Percentiles rank a stretch among this genome's conserved stretches.
Evolutionary conservation across 2,329 filamentous ascomycete species (phyloP).

Genomic region (Xylariaceae sp.): DNA sequence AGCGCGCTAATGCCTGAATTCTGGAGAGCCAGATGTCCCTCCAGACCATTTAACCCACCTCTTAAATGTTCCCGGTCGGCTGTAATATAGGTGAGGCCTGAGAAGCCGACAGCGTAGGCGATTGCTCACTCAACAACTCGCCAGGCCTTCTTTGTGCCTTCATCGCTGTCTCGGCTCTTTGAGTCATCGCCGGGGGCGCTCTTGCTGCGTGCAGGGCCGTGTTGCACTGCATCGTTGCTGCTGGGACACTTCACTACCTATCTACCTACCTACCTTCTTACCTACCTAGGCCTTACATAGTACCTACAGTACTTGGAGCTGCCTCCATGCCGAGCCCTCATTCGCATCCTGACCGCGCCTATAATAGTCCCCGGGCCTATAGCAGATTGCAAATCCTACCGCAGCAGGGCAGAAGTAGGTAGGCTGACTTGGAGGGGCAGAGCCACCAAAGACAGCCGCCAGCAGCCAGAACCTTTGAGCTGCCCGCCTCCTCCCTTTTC

Average conservation of each 20-base stretch:
- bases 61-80: no score
- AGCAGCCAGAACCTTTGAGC: constrained; percentile 14
- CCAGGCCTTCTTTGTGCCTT: background rate
- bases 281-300: no score
- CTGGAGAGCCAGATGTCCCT: no score
- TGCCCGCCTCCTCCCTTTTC: constrained; percentile 14
- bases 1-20: no score
- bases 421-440: background rate
- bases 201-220: constrained; percentile 3
- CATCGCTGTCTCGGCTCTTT: constrained; percentile 5
- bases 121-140: background rate
- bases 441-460: constrained; percentile 14
- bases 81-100: no score
- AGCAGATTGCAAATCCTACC: constrained; percentile 13
- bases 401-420: constrained; percentile 9
- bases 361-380: background rate
- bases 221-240: constrained; percentile 8
- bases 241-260: background rate
- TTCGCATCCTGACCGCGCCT: constrained; percentile 5
- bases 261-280: background rate
- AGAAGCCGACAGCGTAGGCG: no score
- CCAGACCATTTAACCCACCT: no score
- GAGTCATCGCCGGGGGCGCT: constrained; percentile 3
- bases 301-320: constrained; percentile 4
- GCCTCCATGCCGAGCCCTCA: constrained; percentile 5